Conservation (phyloP, 2,329 filamentous ascomycete genomes). For the Leptographium procerum region DNA sequence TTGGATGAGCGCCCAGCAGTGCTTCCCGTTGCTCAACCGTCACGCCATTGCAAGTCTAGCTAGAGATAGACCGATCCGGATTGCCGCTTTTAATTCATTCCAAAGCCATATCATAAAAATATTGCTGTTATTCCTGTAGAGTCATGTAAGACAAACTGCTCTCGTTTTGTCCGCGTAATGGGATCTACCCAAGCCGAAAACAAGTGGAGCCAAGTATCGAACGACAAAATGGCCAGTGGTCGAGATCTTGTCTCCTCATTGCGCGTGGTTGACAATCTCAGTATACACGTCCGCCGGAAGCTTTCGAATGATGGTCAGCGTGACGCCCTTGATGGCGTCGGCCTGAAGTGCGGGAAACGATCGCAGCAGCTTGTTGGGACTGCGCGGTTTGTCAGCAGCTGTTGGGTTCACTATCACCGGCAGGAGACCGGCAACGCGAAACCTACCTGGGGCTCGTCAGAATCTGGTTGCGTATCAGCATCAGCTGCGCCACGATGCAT, state of each 20-base stretch:
- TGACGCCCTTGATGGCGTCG: slow-evolving; percentile 72
- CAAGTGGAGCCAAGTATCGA: no score
- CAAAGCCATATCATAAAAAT: no score
- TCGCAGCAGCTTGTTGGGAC: slow-evolving; percentile 84
- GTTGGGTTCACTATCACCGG: no score
- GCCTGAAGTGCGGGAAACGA: slow-evolving; percentile 78
- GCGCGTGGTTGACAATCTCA: slow-evolving; percentile 80
- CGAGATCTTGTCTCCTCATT: slow-evolving; percentile 27
- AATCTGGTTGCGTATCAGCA: slow-evolving; percentile 76
- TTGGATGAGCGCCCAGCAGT: not conserved
- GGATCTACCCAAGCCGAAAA: no score
- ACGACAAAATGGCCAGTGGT: no score
- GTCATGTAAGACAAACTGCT: no score
- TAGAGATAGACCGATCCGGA: no score
- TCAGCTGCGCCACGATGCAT: slow-evolving; percentile 90
- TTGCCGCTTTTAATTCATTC: no score
- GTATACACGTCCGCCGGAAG: slow-evolving; percentile 85
- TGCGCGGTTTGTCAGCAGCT: slow-evolving; percentile 23
- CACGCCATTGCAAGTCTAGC: no score
- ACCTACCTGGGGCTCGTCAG: slow-evolving; percentile 70
- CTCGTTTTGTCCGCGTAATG: no score
- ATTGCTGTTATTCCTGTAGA: no score
- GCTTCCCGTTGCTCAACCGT: not conserved
- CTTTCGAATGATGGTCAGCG: slow-evolving; percentile 76
- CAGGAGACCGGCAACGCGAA: not conserved